Percentiles rank a stretch among this genome's conserved stretches.
These are phyloP conservation scores for Vitis amurensis DNA, from an alignment of 164 flowering plant genomes.

Conservation along the genomic window DNA sequence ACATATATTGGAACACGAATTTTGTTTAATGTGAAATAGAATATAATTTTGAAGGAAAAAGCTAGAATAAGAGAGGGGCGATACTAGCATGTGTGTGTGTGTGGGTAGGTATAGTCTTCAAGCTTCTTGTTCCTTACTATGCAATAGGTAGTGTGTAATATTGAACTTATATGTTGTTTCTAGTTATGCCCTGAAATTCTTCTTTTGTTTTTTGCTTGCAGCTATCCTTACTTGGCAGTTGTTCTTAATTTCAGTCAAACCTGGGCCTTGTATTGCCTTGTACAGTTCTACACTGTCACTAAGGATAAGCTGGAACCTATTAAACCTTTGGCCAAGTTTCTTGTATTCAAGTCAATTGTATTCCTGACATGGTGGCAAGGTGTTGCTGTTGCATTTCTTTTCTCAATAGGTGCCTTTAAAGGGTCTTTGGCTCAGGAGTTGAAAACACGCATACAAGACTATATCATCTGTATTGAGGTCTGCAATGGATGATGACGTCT, in stretches of 20 bases:
- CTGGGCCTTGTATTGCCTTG: slow-evolving; percentile 97
- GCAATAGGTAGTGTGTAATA: too few species aligned
- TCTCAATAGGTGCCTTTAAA: slow-evolving; percentile 81
- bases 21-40: too few species aligned
- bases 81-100: too few species aligned
- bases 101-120: too few species aligned
- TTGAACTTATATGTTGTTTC: background rate
- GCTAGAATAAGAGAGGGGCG: too few species aligned
- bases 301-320: slow-evolving; percentile 86
- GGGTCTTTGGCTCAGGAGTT: slow-evolving; percentile 84
- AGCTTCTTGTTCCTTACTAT: too few species aligned
- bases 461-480: slow-evolving; percentile 96
- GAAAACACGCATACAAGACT: slow-evolving; percentile 90
- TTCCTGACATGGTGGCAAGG: slow-evolving; percentile 99
- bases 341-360: slow-evolving; percentile 90
- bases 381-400: slow-evolving; percentile 85
- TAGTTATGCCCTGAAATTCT: slow-evolving; percentile 3
- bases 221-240: slow-evolving; percentile 95
- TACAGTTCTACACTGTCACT: slow-evolving; percentile 89
- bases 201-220: slow-evolving; percentile 42
- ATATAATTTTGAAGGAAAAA: too few species aligned
- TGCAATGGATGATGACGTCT: slow-evolving; percentile 5
- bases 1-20: too few species aligned
- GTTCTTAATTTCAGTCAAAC: slow-evolving; percentile 96
- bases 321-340: slow-evolving; percentile 91